Base-by-base conservation (phyloP, 2,329 filamentous ascomycete species). In the Colletotrichum sansevieriae region DNA sequence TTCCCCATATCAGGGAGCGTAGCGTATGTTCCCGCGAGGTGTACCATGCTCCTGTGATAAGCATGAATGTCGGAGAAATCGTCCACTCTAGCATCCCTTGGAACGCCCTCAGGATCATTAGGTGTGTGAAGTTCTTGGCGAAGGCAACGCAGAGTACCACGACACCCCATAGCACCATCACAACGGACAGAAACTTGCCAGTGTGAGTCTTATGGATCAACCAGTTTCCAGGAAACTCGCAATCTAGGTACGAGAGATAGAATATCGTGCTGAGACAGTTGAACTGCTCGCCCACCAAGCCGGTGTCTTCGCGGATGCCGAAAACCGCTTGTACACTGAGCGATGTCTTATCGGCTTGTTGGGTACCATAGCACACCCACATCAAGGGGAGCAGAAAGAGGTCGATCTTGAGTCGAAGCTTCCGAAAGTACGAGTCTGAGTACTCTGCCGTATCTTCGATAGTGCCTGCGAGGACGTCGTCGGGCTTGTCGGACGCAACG, bases 331-430 rank as follows among this genome's bases (percentile, higher is more conserved):
- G 75, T 3, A 73, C 68, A 11, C 73, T 74, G 39, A 77, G 71
- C 4, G 75, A 76, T 1, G 72, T 75, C 71, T 77, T 78, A 59
- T 78, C 76, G 10, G 73, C 71, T n/a, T 76, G 72, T 47, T 77
- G 76, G 0, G 72, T 74, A 25, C 73, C 74, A 51, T 76, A 78
- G 33, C 63, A 75, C 20, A 75, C 59, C 73, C 75, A 76, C 74
- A 78, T 78, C 46, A 78, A 57, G 0, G 76, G 76, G 6, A 78
- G 58, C 2, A 78, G 74, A 18, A 68, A 74, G 12, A 76, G 66
- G 65, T 78, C 76, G 46, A 76, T 76, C 70, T 76, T 76, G 73
- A 73, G 74, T 1, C 73, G 72, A 4, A 78, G 72, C 29, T 72
- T 76, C 35, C 72, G 66, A 66, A 73, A 75, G 61, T 76, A 73